Conservation (phyloP, 176 grass and related monocot genomes). For the Avena insularis region DNA sequence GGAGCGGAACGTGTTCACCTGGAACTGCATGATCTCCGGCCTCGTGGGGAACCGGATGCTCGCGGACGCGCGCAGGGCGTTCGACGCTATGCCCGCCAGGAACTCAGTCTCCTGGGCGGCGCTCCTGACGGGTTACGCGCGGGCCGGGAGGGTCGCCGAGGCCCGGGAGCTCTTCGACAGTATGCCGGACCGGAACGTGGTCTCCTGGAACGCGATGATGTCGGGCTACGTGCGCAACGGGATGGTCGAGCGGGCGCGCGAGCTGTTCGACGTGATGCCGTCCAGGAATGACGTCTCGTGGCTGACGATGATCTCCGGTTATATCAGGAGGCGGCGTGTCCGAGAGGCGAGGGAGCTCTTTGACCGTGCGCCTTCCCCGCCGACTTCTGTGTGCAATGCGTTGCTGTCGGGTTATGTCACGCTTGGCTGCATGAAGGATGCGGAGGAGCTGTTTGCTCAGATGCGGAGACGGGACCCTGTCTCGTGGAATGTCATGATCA, state of each 20-base stretch:
- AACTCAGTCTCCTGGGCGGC: conserved; percentile 61
- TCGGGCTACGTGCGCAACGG: conserved; percentile 55
- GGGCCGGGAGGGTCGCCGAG: conserved; percentile 52
- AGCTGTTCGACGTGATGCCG: conserved; percentile 65
- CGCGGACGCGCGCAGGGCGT: conserved; percentile 48
- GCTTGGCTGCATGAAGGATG: conserved; percentile 50
- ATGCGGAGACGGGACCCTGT: conserved; percentile 51
- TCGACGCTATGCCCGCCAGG: conserved; percentile 64
- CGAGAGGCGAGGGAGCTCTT: conserved; percentile 50
- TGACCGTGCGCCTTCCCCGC: not conserved
- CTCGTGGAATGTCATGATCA: conserved; percentile 80
- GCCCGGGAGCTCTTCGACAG: conserved; percentile 60
- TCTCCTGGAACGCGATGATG: conserved; percentile 72
- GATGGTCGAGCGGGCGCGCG: conserved; percentile 44
- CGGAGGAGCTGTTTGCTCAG: conserved; percentile 56
- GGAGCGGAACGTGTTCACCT: conserved; percentile 59
- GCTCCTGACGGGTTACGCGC: conserved; percentile 53
- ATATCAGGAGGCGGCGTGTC: conserved; percentile 48
- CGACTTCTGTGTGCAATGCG: conserved; percentile 48
- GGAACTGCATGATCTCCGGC: conserved; percentile 69
- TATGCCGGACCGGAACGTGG: conserved; percentile 55
- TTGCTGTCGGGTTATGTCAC: conserved; percentile 53
- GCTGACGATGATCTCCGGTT: conserved; percentile 66
- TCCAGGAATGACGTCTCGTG: conserved; percentile 42
- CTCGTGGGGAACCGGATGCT: conserved; percentile 55